phyloP scores from a whole-genome alignment of 139 green algal species.

The Volvox africanus region DNA sequence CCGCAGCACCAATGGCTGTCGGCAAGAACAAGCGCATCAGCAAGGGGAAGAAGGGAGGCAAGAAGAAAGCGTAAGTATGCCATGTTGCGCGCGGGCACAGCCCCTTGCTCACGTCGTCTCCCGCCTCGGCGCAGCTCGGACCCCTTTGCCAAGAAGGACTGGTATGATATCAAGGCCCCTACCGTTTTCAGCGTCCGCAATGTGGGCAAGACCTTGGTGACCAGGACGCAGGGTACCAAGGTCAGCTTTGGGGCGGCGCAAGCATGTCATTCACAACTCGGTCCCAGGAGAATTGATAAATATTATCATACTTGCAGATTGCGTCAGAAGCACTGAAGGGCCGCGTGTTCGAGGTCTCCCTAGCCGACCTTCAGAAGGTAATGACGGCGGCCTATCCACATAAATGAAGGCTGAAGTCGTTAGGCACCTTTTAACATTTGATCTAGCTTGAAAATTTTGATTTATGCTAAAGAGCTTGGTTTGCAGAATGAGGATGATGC shows the following conservation, averaged over 20 bases:
- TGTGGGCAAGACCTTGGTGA: conserved; percentile 99
- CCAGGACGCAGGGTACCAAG: conserved; percentile 98
- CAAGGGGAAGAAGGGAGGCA: conserved; percentile 99
- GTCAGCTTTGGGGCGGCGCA: conserved; percentile 61
- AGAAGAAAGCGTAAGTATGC: conserved; percentile 96
- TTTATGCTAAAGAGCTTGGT: background rate
- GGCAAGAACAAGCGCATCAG: conserved; percentile 99
- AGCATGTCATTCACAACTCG: background rate
- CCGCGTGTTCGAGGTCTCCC: conserved; percentile 95
- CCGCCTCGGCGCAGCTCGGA: conserved; percentile 81
- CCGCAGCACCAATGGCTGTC: conserved; percentile 50
- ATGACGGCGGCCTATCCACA: conserved; percentile 6
- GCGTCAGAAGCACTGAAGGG: conserved; percentile 98
- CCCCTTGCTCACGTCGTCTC: background rate
- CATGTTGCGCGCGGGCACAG: conserved; percentile 1
- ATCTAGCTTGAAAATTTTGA: background rate
- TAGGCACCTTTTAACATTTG: background rate
- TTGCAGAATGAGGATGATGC: conserved; percentile 96
- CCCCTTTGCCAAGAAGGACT: conserved; percentile 99
- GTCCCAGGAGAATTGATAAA: too few species aligned
- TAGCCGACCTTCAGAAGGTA: conserved; percentile 98
- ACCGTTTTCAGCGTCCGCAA: conserved; percentile 93
- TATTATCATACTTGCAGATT: conserved; percentile 81
- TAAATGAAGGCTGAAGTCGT: background rate
- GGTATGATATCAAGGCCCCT: conserved; percentile 99